Conservation (phyloP, 805 yeast genomes). For the Suhomyces prunicola region DNA sequence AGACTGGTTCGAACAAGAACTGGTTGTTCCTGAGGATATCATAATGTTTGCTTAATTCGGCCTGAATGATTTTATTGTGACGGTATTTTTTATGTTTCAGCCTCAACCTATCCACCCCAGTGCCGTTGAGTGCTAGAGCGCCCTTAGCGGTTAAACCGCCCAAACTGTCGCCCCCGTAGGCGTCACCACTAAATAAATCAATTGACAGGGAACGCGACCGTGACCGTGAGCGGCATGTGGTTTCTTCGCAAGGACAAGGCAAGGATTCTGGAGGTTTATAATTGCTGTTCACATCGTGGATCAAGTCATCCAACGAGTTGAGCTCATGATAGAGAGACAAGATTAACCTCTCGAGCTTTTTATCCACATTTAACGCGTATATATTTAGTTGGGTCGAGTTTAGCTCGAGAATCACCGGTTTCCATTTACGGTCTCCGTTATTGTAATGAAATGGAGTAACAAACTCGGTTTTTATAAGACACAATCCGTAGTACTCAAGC, state of each 20-base stretch:
- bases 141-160: conserved; percentile 1
- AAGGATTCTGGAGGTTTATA: background rate
- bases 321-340: conserved; percentile 28
- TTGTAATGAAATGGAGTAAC: conserved; percentile 34
- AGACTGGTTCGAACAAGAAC: conserved; percentile 39
- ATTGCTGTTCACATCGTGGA: conserved; percentile 1
- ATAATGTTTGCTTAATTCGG: conserved; percentile 18
- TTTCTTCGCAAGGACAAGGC: background rate
- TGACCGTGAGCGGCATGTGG: background rate
- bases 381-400: conserved; percentile 39
- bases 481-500: conserved; percentile 30
- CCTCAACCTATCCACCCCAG: conserved; percentile 17
- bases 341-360: conserved; percentile 19
- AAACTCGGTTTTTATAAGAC: conserved; percentile 35
- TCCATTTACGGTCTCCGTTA: conserved; percentile 25
- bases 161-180: conserved; percentile 23
- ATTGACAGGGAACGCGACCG: background rate
- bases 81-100: conserved; percentile 15
- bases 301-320: conserved; percentile 21
- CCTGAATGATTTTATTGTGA: conserved; percentile 11
- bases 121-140: conserved; percentile 1
- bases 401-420: conserved; percentile 37
- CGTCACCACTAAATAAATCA: conserved; percentile 22
- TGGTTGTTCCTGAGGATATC: conserved; percentile 23
- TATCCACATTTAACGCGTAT: conserved; percentile 24